A percentile compares a stretch with the other conserved stretches of the same genome.
These are phyloP conservation scores for Diplosphaera chodatii DNA, from an alignment of 139 green algal genomes.

Conservation along the genomic window DNA sequence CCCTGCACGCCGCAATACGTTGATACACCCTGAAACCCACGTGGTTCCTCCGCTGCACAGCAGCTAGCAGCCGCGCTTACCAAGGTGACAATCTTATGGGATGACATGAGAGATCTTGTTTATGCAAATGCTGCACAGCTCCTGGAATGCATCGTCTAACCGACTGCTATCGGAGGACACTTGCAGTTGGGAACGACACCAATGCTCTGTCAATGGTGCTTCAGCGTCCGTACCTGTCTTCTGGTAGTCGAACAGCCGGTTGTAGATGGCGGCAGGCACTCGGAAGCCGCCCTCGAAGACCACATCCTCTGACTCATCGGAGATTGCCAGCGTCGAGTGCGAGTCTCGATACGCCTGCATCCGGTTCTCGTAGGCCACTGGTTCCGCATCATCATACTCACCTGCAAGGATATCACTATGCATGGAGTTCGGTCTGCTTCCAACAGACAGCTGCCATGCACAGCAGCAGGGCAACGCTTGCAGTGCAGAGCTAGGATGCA, in stretches of 20 bases:
- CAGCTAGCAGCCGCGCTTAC: too few species aligned
- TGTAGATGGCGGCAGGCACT: slow-evolving; percentile 47
- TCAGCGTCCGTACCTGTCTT: slow-evolving; percentile 40
- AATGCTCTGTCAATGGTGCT: not conserved
- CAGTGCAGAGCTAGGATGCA: too few species aligned
- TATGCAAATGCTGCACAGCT: too few species aligned
- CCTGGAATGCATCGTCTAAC: too few species aligned
- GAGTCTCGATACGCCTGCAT: slow-evolving; percentile 7
- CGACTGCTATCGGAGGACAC: too few species aligned
- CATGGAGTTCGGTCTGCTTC: too few species aligned
- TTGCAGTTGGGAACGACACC: too few species aligned
- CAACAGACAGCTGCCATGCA: too few species aligned
- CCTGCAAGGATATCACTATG: slow-evolving; percentile 24
- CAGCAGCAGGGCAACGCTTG: too few species aligned
- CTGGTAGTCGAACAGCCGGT: slow-evolving; percentile 89
- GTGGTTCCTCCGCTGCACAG: too few species aligned
- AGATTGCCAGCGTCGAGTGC: slow-evolving; percentile 1
- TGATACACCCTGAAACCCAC: too few species aligned
- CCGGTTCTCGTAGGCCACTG: slow-evolving; percentile 32
- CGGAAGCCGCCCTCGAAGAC: slow-evolving; percentile 64
- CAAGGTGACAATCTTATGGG: not conserved
- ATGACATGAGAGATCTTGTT: too few species aligned
- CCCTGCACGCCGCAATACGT: not conserved
- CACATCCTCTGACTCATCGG: slow-evolving; percentile 26
- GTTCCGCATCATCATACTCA: slow-evolving; percentile 54